Base-by-base conservation (phyloP, 2,329 filamentous ascomycete genomes). In the Stagonosporopsis tanaceti region DNA sequence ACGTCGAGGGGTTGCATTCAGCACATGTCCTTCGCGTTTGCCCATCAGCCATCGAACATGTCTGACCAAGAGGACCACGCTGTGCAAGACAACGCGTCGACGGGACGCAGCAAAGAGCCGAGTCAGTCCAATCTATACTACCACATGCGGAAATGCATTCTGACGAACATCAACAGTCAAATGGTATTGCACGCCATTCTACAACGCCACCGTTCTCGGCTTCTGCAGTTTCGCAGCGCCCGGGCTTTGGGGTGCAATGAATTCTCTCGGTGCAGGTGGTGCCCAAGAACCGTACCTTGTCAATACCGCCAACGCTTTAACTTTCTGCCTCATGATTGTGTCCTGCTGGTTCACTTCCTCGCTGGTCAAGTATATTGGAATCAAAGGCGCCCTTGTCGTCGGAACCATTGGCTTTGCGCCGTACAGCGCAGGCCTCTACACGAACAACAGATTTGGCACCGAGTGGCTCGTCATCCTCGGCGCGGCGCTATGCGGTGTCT, bases 101-200 rank as follows among this genome's bases (percentile, higher is more conserved):
- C 53, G 2, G 35, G 30, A 37, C 37, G 28, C 17, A 42, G 6
- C 41, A 32, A 34, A 3, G 35, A 51, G 28, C 41, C 47, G 7
- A 42, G 53, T 51, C 40, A 9, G 41, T 47, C 24, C 14, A 1
- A 17, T 3, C 8, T 9, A 9, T 34, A 11, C 24, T 11, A 12
- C 5, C 11, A 2, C 34, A 14, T 45, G 9, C 12, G 7, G 9
- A n/a, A 14, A 15, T 11, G 2, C 14, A n/a, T 20, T 15, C 25
- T 42, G 24, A 42, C 30, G 4, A 32, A n/a, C 32, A 38, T n/a
- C 15, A 15, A 42, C 15, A 85, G 84, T 84, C 12, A 85, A 82
- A 80, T 90, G 88, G 88, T 84, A 90, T 68, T 84, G 87, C 24
- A 88, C 87, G 1, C 89, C 88, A 0, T 87, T 89, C 62, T 91